Conservation (phyloP, 495 filamentous ascomycete species). For the Neurospora sp. region DNA sequence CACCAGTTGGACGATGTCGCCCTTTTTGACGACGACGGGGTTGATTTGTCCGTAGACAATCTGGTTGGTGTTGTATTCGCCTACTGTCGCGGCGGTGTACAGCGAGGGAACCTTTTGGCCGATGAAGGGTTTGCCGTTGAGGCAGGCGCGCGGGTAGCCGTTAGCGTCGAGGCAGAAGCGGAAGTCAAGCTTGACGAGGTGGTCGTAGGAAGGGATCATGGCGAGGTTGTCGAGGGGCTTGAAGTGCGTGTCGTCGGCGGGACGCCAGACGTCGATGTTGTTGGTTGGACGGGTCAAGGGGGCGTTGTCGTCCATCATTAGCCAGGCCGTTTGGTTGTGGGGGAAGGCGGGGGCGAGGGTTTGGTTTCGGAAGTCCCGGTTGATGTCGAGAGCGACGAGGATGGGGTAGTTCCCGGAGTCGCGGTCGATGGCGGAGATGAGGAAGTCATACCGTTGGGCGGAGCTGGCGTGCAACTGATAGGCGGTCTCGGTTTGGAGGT, state of each 20-base stretch:
- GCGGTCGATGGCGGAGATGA: conserved; percentile 28
- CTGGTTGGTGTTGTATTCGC: conserved; percentile 48
- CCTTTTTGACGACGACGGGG: conserved; percentile 52
- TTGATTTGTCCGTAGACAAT: conserved; percentile 68
- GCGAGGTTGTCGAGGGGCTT: conserved; percentile 45
- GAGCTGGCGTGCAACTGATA: conserved; percentile 38
- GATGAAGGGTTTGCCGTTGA: conserved; percentile 70
- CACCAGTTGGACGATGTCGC: conserved; percentile 65
- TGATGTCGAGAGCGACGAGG: conserved; percentile 37
- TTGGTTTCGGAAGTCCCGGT: conserved; percentile 31
- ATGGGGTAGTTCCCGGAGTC: conserved; percentile 49
- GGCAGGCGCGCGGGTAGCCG: conserved; percentile 59
- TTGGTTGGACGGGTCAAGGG: conserved; percentile 38
- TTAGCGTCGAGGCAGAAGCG: conserved; percentile 52
- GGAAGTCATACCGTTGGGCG: conserved; percentile 57
- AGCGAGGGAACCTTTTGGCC: conserved; percentile 66
- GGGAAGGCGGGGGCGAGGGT: conserved; percentile 18
- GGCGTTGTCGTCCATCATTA: conserved; percentile 45
- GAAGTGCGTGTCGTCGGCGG: conserved; percentile 55
- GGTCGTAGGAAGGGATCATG: conserved; percentile 37
- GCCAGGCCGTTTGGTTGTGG: conserved; percentile 44
- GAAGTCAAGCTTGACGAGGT: conserved; percentile 48
- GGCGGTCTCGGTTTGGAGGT: conserved; percentile 23
- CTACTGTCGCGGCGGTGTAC: conserved; percentile 61
- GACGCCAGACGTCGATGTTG: conserved; percentile 39